Base-by-base conservation (phyloP, 192 early-diverging fungal species). In the Coemansia sp. region DNA sequence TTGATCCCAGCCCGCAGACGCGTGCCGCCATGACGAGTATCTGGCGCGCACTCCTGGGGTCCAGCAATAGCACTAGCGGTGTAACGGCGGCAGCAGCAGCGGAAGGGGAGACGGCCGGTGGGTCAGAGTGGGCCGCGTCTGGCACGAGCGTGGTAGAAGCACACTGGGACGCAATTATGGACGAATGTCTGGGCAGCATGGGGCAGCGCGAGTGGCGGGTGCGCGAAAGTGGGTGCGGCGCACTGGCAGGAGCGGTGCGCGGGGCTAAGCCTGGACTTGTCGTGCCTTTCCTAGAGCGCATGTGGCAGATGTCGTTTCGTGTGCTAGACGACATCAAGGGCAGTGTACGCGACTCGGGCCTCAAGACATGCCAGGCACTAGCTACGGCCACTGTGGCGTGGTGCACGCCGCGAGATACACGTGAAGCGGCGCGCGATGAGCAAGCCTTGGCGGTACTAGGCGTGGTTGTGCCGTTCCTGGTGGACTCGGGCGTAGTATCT, bases 291-390 rank as follows among this genome's bases (percentile, higher is more conserved):
- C 64, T 98, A 37, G 89, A 94, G 63, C 84, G 84, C 9, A 81
- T 94, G 27, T 98, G 96, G 96, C 86, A 78, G 21, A 95, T 96
- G 93, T 89, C 87, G 14, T 98, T 98, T 84, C 74, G 95, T 31
- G 89, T 88, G 25, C 71, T 98, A 29, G 96, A 98, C 71, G 96
- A 98, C 66, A 94, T 98, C 74, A 97, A 97, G 72, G 94, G 93
- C 64, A 93, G 89, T 38, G 96, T 98, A 9, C 86, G 95, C 4
- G 74, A 88, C 39, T 89, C 95, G 0, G 95, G 90, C 6, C 91
- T 95, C 34, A 84, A 86, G 60, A 87, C 91, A 6, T 95, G 93
- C 78, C 90, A 91, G 60, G 85, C 89, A 0, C 70, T 98, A 62
- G 93, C 90, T 15, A 87, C 87, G 14, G 79, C 93, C 41, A 98